Conservation (phyloP, 768 basidiomycete genomes). For the Amanita fuliginea region DNA sequence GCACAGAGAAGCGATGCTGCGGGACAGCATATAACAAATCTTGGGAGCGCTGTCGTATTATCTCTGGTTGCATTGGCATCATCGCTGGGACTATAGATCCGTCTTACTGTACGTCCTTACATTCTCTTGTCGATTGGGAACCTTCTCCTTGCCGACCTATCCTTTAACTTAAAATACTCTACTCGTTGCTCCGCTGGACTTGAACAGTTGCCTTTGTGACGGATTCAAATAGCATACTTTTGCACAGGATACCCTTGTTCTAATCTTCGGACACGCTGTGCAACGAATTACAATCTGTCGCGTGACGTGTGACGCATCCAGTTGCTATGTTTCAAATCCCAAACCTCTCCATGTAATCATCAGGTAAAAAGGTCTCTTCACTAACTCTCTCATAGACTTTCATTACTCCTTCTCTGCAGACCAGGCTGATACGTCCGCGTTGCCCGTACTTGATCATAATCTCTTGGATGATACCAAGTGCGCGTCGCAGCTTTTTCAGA, state of each 20-base stretch:
- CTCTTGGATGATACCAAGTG: constrained; percentile 32
- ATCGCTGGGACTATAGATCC: constrained; percentile 19
- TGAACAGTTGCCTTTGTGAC: neutral
- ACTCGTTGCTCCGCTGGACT: constrained; percentile 2
- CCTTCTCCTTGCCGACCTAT: neutral
- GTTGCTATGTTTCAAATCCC: neutral
- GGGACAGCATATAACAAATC: constrained; percentile 14
- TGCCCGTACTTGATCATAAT: constrained; percentile 41
- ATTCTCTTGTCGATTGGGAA: constrained; percentile 2
- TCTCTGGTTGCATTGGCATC: constrained; percentile 15
- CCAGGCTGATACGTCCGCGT: constrained; percentile 42
- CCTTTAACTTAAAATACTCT: constrained; percentile 4
- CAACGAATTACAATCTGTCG: neutral
- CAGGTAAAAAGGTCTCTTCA: constrained; percentile 32
- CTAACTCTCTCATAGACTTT: constrained; percentile 38
- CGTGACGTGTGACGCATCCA: neutral
- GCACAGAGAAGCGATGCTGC: constrained; percentile 14
- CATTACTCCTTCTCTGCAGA: constrained; percentile 34
- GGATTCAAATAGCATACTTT: neutral
- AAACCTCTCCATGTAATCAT: constrained; percentile 15
- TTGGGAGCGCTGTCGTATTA: constrained; percentile 19
- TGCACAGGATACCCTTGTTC: constrained; percentile 6
- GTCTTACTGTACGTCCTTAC: neutral
- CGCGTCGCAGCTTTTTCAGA: constrained; percentile 24
- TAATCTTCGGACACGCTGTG: neutral